Evolutionary conservation across 495 filamentous ascomycete genomes (phyloP), one percentile per base, ranked within the genome.

Genomic region (Chaetomium tenue): DNA sequence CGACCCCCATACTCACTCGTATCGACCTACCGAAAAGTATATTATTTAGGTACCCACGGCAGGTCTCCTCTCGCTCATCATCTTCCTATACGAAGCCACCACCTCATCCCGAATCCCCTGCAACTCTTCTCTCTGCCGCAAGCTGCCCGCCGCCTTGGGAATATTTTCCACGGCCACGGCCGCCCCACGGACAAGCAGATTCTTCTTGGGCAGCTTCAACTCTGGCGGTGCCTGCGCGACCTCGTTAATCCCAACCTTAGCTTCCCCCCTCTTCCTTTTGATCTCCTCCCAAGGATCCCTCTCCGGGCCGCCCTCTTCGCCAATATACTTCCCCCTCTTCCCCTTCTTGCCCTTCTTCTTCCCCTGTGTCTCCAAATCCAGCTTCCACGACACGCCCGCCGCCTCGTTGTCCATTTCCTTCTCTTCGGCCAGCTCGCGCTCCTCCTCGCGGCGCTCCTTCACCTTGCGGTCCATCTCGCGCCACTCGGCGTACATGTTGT

Each of bases 221-320:
- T 86, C 83, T 9, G 94, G 94, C 44, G 94, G 94, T 18, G 91
- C 92, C 54, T 87, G 76, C 9, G 86, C 92, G 44, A 93, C 86
- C 70, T 97, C 93, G 70, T 93, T 85, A 57, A 96, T 79, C 0
- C 82, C 82, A 0, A 83, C 78, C 72, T 84, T 89, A 28, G 69
- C 71, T 65, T 84, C 82, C 13, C 82, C 86, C 42, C 86, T 81
- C 66, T 81, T 84, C 72, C 76, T 80, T 69, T 79, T 84, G 56
- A 98, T 74, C 64, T 83, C 85, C 58, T 83, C 87, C 93, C 93
- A 98, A 12, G 91, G 91, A 79, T 97, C 93, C 58, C 77, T 76
- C 65, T 81, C 78, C 62, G 75, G 72, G 26, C 72, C 75, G 55
- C 70, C 67, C 25, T 65, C 71, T 51, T 74, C 71, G 40, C 75